Evolutionary conservation across 345 rosid genomes (phyloP).

Genomic region (Acer negundo): DNA sequence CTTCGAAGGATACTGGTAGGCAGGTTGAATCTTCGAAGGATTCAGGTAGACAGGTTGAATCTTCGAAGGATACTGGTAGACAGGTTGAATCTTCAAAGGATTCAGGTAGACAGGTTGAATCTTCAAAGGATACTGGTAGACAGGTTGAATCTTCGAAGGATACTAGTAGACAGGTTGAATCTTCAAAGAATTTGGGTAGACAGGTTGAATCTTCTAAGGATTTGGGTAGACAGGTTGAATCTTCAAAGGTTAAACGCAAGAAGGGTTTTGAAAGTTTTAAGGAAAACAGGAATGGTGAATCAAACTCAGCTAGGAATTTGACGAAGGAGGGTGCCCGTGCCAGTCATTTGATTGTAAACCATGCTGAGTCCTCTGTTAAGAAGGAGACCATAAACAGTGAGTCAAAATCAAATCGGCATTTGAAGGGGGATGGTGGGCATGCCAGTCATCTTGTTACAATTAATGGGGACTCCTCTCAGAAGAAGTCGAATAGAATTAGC

Average conservation of each 20-base stretch:
- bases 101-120: constrained; percentile 20
- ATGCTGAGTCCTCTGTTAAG: constrained; percentile 35
- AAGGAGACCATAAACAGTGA: constrained; percentile 42
- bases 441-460: constrained; percentile 33
- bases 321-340: constrained; percentile 43
- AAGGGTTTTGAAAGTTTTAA: constrained; percentile 37
- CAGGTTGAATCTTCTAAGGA: background rate
- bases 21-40: background rate
- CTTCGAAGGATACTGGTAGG: constrained; percentile 23
- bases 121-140: constrained; percentile 23
- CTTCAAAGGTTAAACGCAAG: constrained; percentile 40
- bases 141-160: constrained; percentile 34
- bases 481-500: constrained; percentile 40
- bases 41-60: constrained; percentile 28
- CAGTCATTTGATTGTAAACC: constrained; percentile 33
- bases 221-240: constrained; percentile 28
- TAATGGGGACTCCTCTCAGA: constrained; percentile 35
- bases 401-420: constrained; percentile 25
- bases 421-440: constrained; percentile 44
- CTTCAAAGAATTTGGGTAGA: background rate
- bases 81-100: constrained; percentile 24
- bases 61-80: constrained; percentile 18
- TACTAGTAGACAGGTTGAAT: background rate
- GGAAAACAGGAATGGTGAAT: constrained; percentile 34
- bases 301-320: constrained; percentile 34